These are phyloP conservation scores for Geotrichum restrictum DNA, from an alignment of 1,139 yeast species.

Conservation along the genomic window DNA sequence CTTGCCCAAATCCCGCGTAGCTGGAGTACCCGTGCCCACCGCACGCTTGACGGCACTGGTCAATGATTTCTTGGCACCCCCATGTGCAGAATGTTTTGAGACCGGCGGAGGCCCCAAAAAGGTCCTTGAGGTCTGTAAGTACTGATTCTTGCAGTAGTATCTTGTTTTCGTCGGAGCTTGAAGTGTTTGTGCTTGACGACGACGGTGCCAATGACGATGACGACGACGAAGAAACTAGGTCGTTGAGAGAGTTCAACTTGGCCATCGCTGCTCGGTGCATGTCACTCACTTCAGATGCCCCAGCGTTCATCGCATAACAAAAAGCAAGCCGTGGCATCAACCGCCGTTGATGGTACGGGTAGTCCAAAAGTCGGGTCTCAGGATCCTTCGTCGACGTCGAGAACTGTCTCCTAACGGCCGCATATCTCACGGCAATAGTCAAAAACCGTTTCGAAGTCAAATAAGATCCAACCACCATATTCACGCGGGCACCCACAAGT, in stretches of 20 bases:
- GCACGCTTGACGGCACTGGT: slow-evolving; percentile 82
- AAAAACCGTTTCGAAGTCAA: slow-evolving; percentile 70
- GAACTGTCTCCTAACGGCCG: slow-evolving; percentile 84
- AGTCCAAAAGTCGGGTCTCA: slow-evolving; percentile 54
- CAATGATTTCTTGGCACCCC: slow-evolving; percentile 69
- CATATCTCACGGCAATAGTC: slow-evolving; percentile 80
- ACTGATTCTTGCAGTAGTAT: slow-evolving; percentile 42
- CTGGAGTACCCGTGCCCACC: slow-evolving; percentile 92
- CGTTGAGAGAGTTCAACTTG: slow-evolving; percentile 44
- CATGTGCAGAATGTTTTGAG: slow-evolving; percentile 83
- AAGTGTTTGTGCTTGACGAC: too few relatives aligned
- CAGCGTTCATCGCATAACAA: slow-evolving; percentile 68
- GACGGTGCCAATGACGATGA: too few relatives aligned
- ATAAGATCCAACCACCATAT: slow-evolving; percentile 79
- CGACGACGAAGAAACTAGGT: too few relatives aligned
- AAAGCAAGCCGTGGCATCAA: slow-evolving; percentile 73
- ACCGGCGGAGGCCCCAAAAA: slow-evolving; percentile 78
- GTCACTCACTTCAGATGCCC: slow-evolving; percentile 56
- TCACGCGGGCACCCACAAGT: slow-evolving; percentile 76
- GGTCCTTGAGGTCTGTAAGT: slow-evolving; percentile 60
- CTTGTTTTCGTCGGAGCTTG: too few relatives aligned
- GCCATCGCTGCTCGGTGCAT: slow-evolving; percentile 48
- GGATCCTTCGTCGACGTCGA: slow-evolving; percentile 42
- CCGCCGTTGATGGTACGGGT: slow-evolving; percentile 80
- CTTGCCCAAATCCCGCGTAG: slow-evolving; percentile 80